Evolutionary conservation across 2,329 filamentous ascomycete species (phyloP), one percentile per base, ranked within the genome.

Genomic region (Ceratocystiopsis sp.): DNA sequence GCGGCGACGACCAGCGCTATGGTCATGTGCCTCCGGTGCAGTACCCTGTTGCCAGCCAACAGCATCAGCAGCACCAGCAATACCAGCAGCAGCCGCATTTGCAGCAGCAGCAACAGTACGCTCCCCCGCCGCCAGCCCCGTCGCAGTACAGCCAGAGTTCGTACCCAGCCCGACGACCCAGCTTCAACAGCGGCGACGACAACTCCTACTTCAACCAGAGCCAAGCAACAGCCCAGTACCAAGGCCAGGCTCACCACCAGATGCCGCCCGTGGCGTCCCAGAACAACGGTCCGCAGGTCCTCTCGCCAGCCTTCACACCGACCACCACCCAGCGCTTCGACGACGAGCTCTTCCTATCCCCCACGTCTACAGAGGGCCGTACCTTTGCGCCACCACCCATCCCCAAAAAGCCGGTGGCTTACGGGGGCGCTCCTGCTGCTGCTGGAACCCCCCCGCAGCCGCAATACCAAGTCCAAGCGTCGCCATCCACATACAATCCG

Each of bases 101-200:
- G 29, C 45, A 40, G 29, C 37, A 40, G 15, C 45, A 39, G 5
- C 40, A 38, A 35, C 45, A 44, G 32, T 25, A 41, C 32, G 18
- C 32, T 17, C 35, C 33, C 14, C 19, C 16, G n/a, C 35, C 33
- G 9, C 21, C n/a, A 12, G 14, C 29, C 3, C 42, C 43, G n/a
- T 29, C 41, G 16, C 43, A 43, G 17, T 49, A 50, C 29, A 59
- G 63, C 37, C 59, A 62, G 46, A 54, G 59, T 40, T 45, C 54
- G 35, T 63, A 65, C 49, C 59, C 63, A 7, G 57, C 55, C 37
- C 69, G 81, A 50, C 71, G 75, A 50, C 71, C 74, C 40, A 89
- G 80, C 64, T 86, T 84, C 64, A 78, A 85, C 58, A 75, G 70
- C 51, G 82, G 80, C 50, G 84, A 91, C 58, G 82, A 89, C 57